phyloP scores from a whole-genome alignment of 2,329 filamentous ascomycete genomes.

The Ophiocordyceps sinensis region DNA sequence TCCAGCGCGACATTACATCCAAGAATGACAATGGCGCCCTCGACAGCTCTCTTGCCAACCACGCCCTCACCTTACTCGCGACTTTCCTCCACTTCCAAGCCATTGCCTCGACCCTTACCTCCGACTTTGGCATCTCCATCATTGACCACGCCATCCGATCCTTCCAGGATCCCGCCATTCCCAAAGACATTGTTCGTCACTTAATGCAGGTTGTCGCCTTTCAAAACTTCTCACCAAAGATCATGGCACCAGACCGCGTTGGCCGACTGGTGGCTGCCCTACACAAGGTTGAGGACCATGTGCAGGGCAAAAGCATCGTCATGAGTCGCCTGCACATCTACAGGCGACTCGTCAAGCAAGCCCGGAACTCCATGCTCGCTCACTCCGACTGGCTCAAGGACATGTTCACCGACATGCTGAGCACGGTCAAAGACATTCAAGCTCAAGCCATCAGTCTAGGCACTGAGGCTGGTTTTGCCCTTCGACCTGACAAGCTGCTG shows the following conservation, averaged over 20 bases:
- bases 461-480: slow-evolving; percentile 49
- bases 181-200: slow-evolving; percentile 67
- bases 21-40: slow-evolving; percentile 38
- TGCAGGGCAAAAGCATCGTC: slow-evolving; percentile 69
- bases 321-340: slow-evolving; percentile 69
- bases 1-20: slow-evolving; percentile 63
- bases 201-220: slow-evolving; percentile 68
- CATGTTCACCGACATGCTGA: slow-evolving; percentile 69
- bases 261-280: slow-evolving; percentile 57
- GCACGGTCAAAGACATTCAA: slow-evolving; percentile 62
- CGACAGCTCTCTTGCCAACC: slow-evolving; percentile 59
- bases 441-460: slow-evolving; percentile 61
- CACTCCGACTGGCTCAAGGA: slow-evolving; percentile 71
- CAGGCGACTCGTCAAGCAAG: slow-evolving; percentile 58
- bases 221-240: slow-evolving; percentile 61
- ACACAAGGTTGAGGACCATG: slow-evolving; percentile 55
- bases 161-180: slow-evolving; percentile 50
- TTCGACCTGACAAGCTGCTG: slow-evolving; percentile 56
- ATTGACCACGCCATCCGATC: slow-evolving; percentile 66
- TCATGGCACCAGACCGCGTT: slow-evolving; percentile 59
- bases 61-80: slow-evolving; percentile 63
- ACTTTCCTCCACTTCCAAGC: slow-evolving; percentile 62
- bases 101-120: slow-evolving; percentile 55
- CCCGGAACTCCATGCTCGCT: slow-evolving; percentile 52
- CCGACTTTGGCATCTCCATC: slow-evolving; percentile 68